Percentiles rank a stretch among this genome's conserved stretches.
Evolutionary conservation across 805 yeast species (phyloP).

Genomic region (Candida railenensis): DNA sequence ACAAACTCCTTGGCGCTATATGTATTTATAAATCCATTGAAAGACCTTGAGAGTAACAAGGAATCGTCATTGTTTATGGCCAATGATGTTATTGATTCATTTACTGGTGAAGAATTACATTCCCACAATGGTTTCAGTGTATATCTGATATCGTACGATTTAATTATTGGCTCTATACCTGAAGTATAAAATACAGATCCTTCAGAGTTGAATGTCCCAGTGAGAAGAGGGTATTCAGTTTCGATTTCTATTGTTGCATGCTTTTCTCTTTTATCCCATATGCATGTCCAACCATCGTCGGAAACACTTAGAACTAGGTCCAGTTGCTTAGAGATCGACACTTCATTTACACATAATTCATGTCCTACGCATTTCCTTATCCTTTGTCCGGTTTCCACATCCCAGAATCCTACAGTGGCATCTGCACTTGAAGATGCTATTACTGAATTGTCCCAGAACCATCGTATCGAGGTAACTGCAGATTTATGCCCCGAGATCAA

Average conservation of each 20-base stretch:
- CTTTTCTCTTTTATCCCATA: slow-evolving; percentile 71
- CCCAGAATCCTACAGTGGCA: slow-evolving; percentile 60
- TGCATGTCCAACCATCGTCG: slow-evolving; percentile 59
- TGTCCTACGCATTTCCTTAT: slow-evolving; percentile 56
- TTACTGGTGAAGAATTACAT: slow-evolving; percentile 33
- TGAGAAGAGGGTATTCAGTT: slow-evolving; percentile 58
- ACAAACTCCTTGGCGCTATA: slow-evolving; percentile 52
- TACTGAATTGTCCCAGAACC: slow-evolving; percentile 46
- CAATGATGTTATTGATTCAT: slow-evolving; percentile 59
- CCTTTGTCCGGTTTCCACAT: slow-evolving; percentile 54
- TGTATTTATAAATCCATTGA: slow-evolving; percentile 56
- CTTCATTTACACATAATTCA: slow-evolving; percentile 53
- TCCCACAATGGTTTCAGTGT: slow-evolving; percentile 43
- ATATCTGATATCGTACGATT: slow-evolving; percentile 57
- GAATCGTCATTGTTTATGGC: slow-evolving; percentile 47
- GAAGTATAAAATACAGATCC: slow-evolving; percentile 51
- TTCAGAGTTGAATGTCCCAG: slow-evolving; percentile 35
- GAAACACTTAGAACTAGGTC: slow-evolving; percentile 48
- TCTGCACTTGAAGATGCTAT: slow-evolving; percentile 60
- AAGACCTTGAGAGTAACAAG: slow-evolving; percentile 48
- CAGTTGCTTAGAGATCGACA: slow-evolving; percentile 33
- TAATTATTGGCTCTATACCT: slow-evolving; percentile 67
- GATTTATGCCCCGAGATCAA: slow-evolving; percentile 56
- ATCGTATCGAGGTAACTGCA: slow-evolving; percentile 59
- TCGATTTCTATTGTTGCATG: slow-evolving; percentile 34